Percentiles rank a stretch among this genome's conserved stretches.
Evolutionary conservation across 2,329 filamentous ascomycete species (phyloP).

Genomic region (Knufia petricola): DNA sequence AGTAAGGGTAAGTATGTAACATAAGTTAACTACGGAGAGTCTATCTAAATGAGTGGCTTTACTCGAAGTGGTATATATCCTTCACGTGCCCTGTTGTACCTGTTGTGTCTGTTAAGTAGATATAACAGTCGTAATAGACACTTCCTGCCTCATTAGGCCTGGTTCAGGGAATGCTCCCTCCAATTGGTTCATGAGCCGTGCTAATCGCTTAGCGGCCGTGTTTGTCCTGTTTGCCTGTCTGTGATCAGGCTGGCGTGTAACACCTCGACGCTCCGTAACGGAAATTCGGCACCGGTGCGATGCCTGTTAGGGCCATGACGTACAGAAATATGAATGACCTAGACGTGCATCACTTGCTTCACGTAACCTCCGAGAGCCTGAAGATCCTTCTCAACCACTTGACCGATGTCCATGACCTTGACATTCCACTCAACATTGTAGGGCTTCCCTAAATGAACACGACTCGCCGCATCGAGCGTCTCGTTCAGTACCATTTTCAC

Average conservation of each 20-base stretch:
- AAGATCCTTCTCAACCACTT: constrained; percentile 18
- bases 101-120: too few species aligned
- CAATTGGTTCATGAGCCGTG: background rate
- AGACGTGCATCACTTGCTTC: background rate
- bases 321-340: background rate
- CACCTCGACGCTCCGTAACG: too few species aligned
- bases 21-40: too few species aligned
- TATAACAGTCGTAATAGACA: too few species aligned
- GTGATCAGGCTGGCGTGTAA: background rate
- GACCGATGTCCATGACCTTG: constrained; percentile 33
- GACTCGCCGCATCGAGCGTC: constrained; percentile 28
- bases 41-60: too few species aligned
- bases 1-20: too few species aligned
- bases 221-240: background rate
- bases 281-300: too few species aligned
- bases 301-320: background rate
- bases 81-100: too few species aligned
- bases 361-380: background rate
- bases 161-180: too few species aligned
- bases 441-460: constrained; percentile 34
- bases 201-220: background rate
- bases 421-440: constrained; percentile 36
- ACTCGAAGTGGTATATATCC: too few species aligned
- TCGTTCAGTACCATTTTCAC: constrained; percentile 24
- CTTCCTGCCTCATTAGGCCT: too few species aligned